Base-by-base conservation (phyloP, 345 rosid genomes). In the Balakata baccata region DNA sequence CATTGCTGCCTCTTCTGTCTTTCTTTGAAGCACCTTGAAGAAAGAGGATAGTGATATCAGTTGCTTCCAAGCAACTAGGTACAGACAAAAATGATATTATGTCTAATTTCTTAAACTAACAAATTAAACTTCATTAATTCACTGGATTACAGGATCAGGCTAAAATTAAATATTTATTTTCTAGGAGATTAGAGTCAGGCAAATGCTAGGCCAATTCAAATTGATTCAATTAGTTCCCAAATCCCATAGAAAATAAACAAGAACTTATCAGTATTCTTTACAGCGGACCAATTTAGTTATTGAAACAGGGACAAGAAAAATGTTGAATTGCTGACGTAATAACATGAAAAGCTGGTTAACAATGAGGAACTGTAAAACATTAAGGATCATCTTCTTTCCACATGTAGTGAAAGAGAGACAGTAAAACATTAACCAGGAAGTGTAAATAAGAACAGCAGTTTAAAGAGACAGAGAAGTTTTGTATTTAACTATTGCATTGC, bases 1-100 rank as follows among this genome's bases (percentile, higher is more conserved):
- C 89, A 90, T 84, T 77, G 99, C 92, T 78, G 99, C 99, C 85
- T 95, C 99, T 83, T 93, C 99, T 64, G 97, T 95, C 87, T 95
- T 95, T 79, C 99, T 87, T 70, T 95, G 99, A 74, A 95, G 98
- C 86, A 95, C 97, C 99, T 95, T 85, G 68, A 78, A 77, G 77
- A 68, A 70, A 67, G 68, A 75, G 66, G 64, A 29, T 49, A 52
- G 75, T 74, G 53, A 57, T 64, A 22, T 47, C 9, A 43, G 4
- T 34, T 11, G 11, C 57, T 47, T 49, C 23, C 23, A 45, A 49
- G 2, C 22, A 56, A 56, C 9, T n/a, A 58, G 34, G 22, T 12
- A n/a, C 34, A 20, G 22, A 58, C 25, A 58, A 22, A 56, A 22
- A 38, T 38, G 7, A 63, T 3, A 63, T 16, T 38, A 5, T 41